Evolutionary conservation across 2,329 filamentous ascomycete species (phyloP), one percentile per base, ranked within the genome.

Genomic region (Eutypella sp.): DNA sequence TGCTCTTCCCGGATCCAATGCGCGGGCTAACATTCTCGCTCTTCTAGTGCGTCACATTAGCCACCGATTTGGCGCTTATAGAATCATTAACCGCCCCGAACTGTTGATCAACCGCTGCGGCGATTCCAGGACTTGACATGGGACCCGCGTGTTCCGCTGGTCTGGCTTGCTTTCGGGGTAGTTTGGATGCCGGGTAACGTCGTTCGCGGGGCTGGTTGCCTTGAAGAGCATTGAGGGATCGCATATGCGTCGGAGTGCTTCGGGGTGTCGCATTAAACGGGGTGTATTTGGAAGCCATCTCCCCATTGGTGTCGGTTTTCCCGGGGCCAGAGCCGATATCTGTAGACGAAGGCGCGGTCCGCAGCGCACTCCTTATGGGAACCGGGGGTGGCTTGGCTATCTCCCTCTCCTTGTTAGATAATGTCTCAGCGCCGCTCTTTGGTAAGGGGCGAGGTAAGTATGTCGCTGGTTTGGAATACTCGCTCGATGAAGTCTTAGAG

Each of bases 1-100:
- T 42, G 49, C 58, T 47, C 47, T 49, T 22, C 18, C 50, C 49
- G 11, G 23, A 37, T 9, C 24, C 31, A 1, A 20, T 15, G 27
- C 46, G 41, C 2, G 59, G 60, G 24, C 54, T 56, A 3, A 62
- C 41, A 29, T 62, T 63, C 44, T 62, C 59, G 20, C 37, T 19
- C 39, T 54, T 59, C 1, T 38, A 40, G 1, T 46, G 27, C 9
- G 33, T 19, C 16, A 23, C 36, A 11, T 29, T 34, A 18, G 36
- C 44, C 16, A 48, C 20, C 18, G 36, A 48, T 37, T 48, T 54
- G 8, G 54, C 52, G 23, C 39, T 45, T 6, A 41, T 40, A 5
- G 45, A 45, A 2, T 37, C 41, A 27, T 43, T 39, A 2, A 44
- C 10, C 19, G 55, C 56, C 8, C 46, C 43, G 18, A 49, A 47